phyloP scores from a whole-genome alignment of 306 rosid species.

The Arachis stenosperma region DNA sequence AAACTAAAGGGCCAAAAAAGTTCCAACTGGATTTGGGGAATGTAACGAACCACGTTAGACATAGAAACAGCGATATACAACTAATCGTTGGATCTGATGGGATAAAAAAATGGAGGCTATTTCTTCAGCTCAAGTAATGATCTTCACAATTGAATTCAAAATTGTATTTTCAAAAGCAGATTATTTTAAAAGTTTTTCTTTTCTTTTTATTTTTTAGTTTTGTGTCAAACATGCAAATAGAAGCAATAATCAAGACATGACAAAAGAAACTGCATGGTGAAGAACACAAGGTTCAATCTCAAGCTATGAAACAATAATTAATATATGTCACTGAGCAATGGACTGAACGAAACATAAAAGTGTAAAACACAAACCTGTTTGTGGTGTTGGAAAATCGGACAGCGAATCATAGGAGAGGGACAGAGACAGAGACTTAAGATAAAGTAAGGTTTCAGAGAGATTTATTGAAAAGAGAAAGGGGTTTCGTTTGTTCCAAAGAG shows the following conservation, averaged over 20 bases:
- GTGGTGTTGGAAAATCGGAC: slow-evolving; percentile 30
- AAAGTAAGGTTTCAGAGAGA: slow-evolving; percentile 38
- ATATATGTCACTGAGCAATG: not conserved
- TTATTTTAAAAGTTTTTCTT: too few species aligned
- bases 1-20: too few species aligned
- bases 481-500: slow-evolving; percentile 7
- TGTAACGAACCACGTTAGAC: slow-evolving; percentile 1
- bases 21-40: not conserved
- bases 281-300: slow-evolving; percentile 20
- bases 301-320: slow-evolving; percentile 22
- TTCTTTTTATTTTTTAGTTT: not conserved
- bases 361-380: slow-evolving; percentile 46
- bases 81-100: slow-evolving; percentile 17
- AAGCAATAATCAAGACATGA: not conserved
- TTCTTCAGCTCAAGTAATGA: slow-evolving; percentile 14
- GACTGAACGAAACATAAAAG: not conserved
- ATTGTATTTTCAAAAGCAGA: not conserved
- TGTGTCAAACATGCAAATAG: not conserved
- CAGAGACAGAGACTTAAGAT: not conserved
- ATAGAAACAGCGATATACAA: slow-evolving; percentile 26
- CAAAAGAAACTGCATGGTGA: slow-evolving; percentile 1
- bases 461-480: slow-evolving; percentile 1
- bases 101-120: not conserved
- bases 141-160: not conserved
- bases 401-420: slow-evolving; percentile 10